Evolutionary conservation across 129 eudicot genomes (phyloP).

Genomic region (Chrysanthemum seticuspe): DNA sequence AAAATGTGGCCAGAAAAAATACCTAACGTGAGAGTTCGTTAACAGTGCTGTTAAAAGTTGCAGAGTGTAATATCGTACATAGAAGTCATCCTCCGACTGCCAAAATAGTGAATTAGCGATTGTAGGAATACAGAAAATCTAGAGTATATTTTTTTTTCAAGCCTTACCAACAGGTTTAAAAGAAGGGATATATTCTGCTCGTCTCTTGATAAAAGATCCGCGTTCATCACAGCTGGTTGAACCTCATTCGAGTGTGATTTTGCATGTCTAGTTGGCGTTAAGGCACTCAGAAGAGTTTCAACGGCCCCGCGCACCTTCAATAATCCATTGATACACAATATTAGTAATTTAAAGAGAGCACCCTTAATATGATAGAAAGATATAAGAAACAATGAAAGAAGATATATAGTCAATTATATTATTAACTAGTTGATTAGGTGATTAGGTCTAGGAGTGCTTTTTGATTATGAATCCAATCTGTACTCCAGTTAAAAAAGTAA

Average conservation of each 20-base stretch:
- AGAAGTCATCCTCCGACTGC: slow-evolving; percentile 95
- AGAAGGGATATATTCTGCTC: slow-evolving; percentile 33
- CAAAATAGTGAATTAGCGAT: slow-evolving; percentile 29
- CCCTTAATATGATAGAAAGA: neutral
- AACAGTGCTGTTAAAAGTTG: slow-evolving; percentile 85
- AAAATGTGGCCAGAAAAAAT: slow-evolving; percentile 5
- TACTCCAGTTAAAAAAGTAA: neutral
- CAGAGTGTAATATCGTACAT: slow-evolving; percentile 84
- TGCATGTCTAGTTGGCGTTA: slow-evolving; percentile 67
- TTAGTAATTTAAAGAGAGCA: neutral
- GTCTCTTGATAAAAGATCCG: slow-evolving; percentile 39
- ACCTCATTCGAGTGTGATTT: slow-evolving; percentile 59
- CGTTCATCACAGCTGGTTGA: slow-evolving; percentile 44
- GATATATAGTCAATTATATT: neutral
- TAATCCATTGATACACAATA: slow-evolving; percentile 21
- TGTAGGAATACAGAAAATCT: neutral
- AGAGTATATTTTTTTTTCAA: neutral
- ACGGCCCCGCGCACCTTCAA: slow-evolving; percentile 85
- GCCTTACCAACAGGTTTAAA: slow-evolving; percentile 31
- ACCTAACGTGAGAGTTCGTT: slow-evolving; percentile 77
- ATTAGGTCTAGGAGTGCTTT: neutral
- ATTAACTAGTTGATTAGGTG: neutral
- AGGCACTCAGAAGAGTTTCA: slow-evolving; percentile 83
- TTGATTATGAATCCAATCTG: neutral
- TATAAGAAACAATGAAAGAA: neutral